phyloP scores from a whole-genome alignment of 1,284 basidiomycete genomes.

The Malassezia japonica region DNA sequence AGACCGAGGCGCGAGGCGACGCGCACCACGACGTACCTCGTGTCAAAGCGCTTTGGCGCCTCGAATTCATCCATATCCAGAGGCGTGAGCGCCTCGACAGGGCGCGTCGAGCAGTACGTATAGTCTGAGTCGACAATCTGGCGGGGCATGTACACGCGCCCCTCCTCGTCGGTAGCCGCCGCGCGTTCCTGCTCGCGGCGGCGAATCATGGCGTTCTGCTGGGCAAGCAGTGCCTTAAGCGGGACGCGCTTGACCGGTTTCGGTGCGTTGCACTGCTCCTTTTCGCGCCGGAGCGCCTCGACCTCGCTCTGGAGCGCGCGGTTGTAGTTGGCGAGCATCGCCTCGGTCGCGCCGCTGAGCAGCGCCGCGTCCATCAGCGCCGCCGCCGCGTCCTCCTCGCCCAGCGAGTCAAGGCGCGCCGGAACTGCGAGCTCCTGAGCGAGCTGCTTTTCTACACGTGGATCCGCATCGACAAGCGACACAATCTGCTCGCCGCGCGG shows the following conservation, averaged over 20 bases:
- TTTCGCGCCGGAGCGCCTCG: conserved; percentile 22
- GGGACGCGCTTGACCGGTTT: conserved; percentile 33
- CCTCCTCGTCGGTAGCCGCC: conserved; percentile 16
- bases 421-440: conserved; percentile 35
- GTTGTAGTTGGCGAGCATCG: conserved; percentile 40
- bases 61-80: conserved; percentile 26
- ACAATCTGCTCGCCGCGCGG: conserved; percentile 39
- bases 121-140: conserved; percentile 35
- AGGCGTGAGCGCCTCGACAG: conserved; percentile 20
- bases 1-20: conserved; percentile 31
- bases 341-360: conserved; percentile 38
- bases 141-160: conserved; percentile 26
- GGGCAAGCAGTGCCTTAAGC: conserved; percentile 28
- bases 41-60: conserved; percentile 25
- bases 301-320: conserved; percentile 28
- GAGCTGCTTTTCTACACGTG: conserved; percentile 32
- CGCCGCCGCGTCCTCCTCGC: conserved; percentile 15
- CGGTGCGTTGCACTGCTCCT: conserved; percentile 16
- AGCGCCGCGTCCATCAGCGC: conserved; percentile 39
- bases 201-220: conserved; percentile 33
- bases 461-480: conserved; percentile 33
- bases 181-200: conserved; percentile 26
- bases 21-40: conserved; percentile 30
- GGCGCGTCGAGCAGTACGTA: conserved; percentile 25
- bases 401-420: not conserved